Evolutionary conservation across 805 yeast genomes (phyloP).

Genomic region (Candida namnaoensis): DNA sequence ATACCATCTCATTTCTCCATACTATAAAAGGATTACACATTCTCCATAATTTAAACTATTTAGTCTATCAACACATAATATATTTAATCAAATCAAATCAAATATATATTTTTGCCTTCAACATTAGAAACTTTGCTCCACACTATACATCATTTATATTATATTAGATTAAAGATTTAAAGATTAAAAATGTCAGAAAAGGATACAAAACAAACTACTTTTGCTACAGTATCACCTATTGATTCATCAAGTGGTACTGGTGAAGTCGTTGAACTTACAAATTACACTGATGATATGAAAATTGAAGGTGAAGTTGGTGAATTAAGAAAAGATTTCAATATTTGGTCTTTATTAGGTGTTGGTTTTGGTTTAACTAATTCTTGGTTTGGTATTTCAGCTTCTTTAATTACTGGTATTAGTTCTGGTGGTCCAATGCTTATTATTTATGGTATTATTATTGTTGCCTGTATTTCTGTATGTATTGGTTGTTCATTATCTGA

Average conservation of each 20-base stretch:
- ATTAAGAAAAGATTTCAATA: slow-evolving; percentile 24
- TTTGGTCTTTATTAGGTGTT: slow-evolving; percentile 43
- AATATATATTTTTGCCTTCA: too few species aligned
- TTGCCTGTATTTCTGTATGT: slow-evolving; percentile 35
- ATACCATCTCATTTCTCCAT: too few species aligned
- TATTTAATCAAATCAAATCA: too few species aligned
- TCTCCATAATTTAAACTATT: too few species aligned
- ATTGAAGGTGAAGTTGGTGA: slow-evolving; percentile 6
- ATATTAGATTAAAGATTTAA: too few species aligned
- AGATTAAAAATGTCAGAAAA: neutral
- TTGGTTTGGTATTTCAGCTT: slow-evolving; percentile 53
- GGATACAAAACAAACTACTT: neutral
- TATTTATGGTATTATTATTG: slow-evolving; percentile 46
- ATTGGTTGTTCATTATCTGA: slow-evolving; percentile 46
- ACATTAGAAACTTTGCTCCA: too few species aligned
- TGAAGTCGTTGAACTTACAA: neutral
- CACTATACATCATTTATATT: too few species aligned
- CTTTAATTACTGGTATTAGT: slow-evolving; percentile 43
- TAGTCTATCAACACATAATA: too few species aligned
- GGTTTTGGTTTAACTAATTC: slow-evolving; percentile 55
- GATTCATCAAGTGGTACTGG: neutral
- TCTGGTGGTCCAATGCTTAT: slow-evolving; percentile 53
- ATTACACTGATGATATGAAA: neutral
- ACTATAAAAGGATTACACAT: too few species aligned
- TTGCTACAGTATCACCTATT: neutral